phyloP scores from a whole-genome alignment of 2,329 filamentous ascomycete species.

The Diatrype stigma region DNA sequence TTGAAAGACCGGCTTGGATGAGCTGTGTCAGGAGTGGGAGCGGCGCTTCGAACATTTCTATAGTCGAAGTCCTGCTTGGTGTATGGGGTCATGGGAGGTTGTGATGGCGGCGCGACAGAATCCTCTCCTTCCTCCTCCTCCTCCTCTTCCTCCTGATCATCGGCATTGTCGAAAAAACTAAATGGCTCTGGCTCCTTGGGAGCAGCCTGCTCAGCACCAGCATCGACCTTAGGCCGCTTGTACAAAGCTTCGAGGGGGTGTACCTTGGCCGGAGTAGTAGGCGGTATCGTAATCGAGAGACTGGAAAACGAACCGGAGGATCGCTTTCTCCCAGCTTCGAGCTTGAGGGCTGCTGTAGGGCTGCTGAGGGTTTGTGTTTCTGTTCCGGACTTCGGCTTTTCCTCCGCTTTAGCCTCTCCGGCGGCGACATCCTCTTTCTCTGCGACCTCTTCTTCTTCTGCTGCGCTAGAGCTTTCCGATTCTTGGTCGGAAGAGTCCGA shows the following conservation, averaged over 20 bases:
- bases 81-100: constrained; percentile 74
- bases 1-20: constrained; percentile 63
- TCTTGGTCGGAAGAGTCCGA: constrained; percentile 28
- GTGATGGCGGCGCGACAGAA: constrained; percentile 13
- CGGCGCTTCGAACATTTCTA: constrained; percentile 76
- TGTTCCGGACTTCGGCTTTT: constrained; percentile 17
- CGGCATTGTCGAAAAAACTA: constrained; percentile 71
- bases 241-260: constrained; percentile 92
- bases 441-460: constrained; percentile 14
- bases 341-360: constrained; percentile 19
- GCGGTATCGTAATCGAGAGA: constrained; percentile 53
- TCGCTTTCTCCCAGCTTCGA: constrained; percentile 37
- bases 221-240: constrained; percentile 60
- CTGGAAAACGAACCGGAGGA: constrained; percentile 47
- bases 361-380: constrained; percentile 13
- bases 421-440: constrained; percentile 9
- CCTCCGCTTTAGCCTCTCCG: constrained; percentile 5
- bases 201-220: constrained; percentile 29
- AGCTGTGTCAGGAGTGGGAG: constrained; percentile 91
- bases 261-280: constrained; percentile 48
- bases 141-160: too few species aligned
- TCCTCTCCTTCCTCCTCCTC: constrained; percentile 40
- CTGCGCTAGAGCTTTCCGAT: constrained; percentile 22
- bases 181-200: constrained; percentile 57
- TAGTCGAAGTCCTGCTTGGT: constrained; percentile 73